Base-by-base conservation (phyloP, 1,139 yeast species). In the Saccharomyces hybrid region DNA sequence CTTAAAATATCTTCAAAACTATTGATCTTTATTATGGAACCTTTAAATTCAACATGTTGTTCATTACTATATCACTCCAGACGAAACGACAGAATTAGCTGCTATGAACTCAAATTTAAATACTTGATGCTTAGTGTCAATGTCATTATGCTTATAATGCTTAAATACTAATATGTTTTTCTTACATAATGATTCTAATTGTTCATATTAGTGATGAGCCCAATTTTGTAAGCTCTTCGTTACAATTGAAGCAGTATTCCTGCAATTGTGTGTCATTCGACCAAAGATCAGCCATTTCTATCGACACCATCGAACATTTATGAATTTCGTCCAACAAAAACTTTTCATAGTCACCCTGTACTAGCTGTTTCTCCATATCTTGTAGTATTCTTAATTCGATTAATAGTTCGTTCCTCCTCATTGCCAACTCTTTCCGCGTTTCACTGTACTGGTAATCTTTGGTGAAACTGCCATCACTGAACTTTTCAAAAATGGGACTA, bases 341-440 rank as follows among this genome's bases (percentile, higher is more conserved):
- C 58, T 81, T 79, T 52, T 77, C 76, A 84, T 93, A 93, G 63
- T 86, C 91, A 0, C 84, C 83, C 41, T 73, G 65, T 1, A 86
- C 80, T 14, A 86, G 68, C 58, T 86, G 90, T 44, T 73, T 72
- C 64, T 93, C 99, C 67, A 86, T 75, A 32, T 77, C 77, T 60
- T 88, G 88, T 56, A 93, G 71, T 50, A 88, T 77, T 52, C 83
- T 81, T 57, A 93, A 73, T 54, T 85, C 84, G 2, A 88, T 82
- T 41, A 91, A 67, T n/a, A 91, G 70, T 53, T 86, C 84, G 67
- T 89, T 88, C 52, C 99, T 75, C 62, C 81, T 80, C 16, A 84
- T 67, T 0, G 96, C 96, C 30, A 88, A 73, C 14, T 84, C 86
- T 50, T 79, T 78, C 52, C 88, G 75, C 1, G 82, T 68, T 7